Conservation (phyloP, 371 early-diverging fungal genomes). For the Mortierella sp. region DNA sequence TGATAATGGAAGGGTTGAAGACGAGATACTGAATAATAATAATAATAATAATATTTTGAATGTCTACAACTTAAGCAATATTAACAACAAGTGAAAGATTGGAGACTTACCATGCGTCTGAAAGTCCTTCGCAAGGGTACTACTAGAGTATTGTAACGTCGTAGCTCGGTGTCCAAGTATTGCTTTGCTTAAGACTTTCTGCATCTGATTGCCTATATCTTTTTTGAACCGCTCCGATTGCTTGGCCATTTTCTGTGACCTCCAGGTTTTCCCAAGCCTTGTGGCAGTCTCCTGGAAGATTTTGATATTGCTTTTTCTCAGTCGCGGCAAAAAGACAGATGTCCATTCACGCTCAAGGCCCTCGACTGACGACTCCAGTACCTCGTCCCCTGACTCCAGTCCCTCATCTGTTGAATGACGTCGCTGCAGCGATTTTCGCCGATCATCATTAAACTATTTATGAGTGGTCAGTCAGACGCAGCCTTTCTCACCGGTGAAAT, state of each 20-base stretch:
- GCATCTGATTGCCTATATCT: constrained; percentile 9
- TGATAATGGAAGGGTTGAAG: too few relatives aligned
- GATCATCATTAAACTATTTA: too few relatives aligned
- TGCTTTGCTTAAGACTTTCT: constrained; percentile 8
- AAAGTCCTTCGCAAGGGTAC: constrained; percentile 3
- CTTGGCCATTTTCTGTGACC: constrained; percentile 9
- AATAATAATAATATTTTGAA: too few relatives aligned
- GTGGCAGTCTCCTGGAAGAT: constrained; percentile 14
- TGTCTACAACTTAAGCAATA: too few relatives aligned
- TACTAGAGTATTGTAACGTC: constrained; percentile 12
- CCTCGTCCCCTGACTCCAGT: constrained; percentile 13
- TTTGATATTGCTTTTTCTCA: constrained; percentile 16
- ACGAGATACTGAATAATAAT: too few relatives aligned
- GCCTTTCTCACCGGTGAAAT: too few relatives aligned
- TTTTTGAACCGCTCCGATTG: constrained; percentile 10
- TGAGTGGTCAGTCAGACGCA: too few relatives aligned
- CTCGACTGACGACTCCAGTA: constrained; percentile 15
- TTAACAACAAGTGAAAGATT: too few relatives aligned
- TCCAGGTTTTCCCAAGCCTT: constrained; percentile 14
- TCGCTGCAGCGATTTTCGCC: too few relatives aligned
- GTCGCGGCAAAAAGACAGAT: constrained; percentile 13
- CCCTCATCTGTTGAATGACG: constrained; percentile 6
- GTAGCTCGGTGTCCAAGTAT: constrained; percentile 15
- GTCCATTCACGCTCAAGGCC: constrained; percentile 14
- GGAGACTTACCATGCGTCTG: too few relatives aligned